A percentile compares a stretch with the other conserved stretches of the same genome.
Evolutionary conservation across 805 yeast genomes (phyloP).

Genomic region (Yarrowia sp.): DNA sequence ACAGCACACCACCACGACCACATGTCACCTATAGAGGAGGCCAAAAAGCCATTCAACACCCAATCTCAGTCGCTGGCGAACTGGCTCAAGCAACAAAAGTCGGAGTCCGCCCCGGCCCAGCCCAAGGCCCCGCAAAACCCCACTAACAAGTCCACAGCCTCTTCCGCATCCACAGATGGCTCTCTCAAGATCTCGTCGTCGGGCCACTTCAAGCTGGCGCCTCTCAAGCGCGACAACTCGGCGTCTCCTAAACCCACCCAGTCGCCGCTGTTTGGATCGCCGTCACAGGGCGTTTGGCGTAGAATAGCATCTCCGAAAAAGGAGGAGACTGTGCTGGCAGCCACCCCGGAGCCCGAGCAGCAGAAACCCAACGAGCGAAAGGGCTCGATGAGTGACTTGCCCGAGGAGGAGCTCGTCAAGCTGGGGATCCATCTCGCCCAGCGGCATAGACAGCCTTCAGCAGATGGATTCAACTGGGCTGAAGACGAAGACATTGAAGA

Average conservation of each 20-base stretch:
- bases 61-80: constrained; percentile 37
- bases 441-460: constrained; percentile 43
- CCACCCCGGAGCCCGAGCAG: constrained; percentile 28
- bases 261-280: constrained; percentile 21
- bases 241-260: constrained; percentile 35
- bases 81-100: constrained; percentile 38
- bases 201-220: constrained; percentile 39
- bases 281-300: constrained; percentile 32
- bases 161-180: constrained; percentile 18
- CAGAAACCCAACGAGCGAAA: constrained; percentile 20
- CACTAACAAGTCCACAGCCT: constrained; percentile 7
- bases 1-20: constrained; percentile 11
- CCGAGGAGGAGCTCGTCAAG: constrained; percentile 50
- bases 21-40: constrained; percentile 37
- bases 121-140: constrained; percentile 9
- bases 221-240: constrained; percentile 33
- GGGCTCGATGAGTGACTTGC: constrained; percentile 31
- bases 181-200: constrained; percentile 35
- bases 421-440: constrained; percentile 50
- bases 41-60: constrained; percentile 34
- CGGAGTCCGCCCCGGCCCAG: constrained; percentile 6
- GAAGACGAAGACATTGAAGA: constrained; percentile 52
- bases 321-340: constrained; percentile 24
- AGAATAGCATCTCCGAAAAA: constrained; percentile 28
- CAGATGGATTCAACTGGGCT: constrained; percentile 50